Conservation (phyloP, 306 rosid species). For the Gleditsia sinensis region DNA sequence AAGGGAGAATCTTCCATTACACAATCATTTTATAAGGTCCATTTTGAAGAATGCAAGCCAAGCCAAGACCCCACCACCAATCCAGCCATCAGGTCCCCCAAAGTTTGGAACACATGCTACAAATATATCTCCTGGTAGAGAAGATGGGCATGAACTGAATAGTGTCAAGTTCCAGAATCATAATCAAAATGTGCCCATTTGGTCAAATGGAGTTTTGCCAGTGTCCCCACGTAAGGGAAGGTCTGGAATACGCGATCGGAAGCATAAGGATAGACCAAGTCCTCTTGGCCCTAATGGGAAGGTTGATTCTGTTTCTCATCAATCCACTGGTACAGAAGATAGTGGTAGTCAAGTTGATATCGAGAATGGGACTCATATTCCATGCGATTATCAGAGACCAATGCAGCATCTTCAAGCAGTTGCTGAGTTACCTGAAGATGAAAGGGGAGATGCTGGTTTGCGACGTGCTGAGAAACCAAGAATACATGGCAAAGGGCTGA, state of each 20-base stretch:
- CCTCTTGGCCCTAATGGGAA: conserved; percentile 97
- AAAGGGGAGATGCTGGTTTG: conserved; percentile 52
- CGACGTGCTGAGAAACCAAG: conserved; percentile 63
- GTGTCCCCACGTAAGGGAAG: conserved; percentile 75
- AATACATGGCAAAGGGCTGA: conserved; percentile 56
- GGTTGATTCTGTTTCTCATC: conserved; percentile 59
- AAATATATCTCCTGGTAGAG: conserved; percentile 65
- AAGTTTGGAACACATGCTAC: conserved; percentile 60
- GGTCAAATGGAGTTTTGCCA: conserved; percentile 89
- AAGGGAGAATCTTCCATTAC: conserved; percentile 79
- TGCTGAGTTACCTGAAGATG: conserved; percentile 78
- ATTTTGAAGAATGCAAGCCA: conserved; percentile 88
- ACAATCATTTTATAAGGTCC: conserved; percentile 80
- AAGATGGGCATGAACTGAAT: conserved; percentile 76
- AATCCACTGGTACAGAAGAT: conserved; percentile 63
- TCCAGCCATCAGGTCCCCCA: conserved; percentile 48
- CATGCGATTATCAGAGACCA: conserved; percentile 87
- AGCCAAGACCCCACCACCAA: conserved; percentile 86
- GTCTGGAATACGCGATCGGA: conserved; percentile 71
- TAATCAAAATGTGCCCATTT: conserved; percentile 58
- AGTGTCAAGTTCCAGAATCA: conserved; percentile 57
- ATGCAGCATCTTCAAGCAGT: conserved; percentile 74
- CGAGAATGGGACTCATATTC: conserved; percentile 73
- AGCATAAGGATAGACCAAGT: conserved; percentile 88
- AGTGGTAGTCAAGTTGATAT: conserved; percentile 56